Conservation (phyloP, 2,329 filamentous ascomycete genomes). For the Emydomyces testavorans region DNA sequence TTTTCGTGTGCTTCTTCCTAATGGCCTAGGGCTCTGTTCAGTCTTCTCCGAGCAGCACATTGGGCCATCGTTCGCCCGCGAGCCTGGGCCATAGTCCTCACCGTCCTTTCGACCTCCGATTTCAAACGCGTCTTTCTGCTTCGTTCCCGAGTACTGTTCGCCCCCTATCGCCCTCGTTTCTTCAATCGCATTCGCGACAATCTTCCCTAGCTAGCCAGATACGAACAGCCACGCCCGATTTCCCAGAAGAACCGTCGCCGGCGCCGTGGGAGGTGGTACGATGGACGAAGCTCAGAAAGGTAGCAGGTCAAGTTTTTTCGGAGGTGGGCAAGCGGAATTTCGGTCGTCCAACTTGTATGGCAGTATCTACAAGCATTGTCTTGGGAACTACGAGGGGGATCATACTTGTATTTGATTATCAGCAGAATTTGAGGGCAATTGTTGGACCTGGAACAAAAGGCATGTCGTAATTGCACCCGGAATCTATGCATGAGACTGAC, state of each 20-base stretch:
- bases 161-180: slow-evolving; percentile 63
- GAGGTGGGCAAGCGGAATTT: slow-evolving; percentile 87
- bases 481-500: background rate
- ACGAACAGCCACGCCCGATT: slow-evolving; percentile 45
- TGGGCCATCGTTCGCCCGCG: slow-evolving; percentile 57
- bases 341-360: slow-evolving; percentile 78
- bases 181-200: slow-evolving; percentile 66
- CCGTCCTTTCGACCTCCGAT: slow-evolving; percentile 86
- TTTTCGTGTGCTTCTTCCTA: slow-evolving; percentile 45
- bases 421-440: slow-evolving; percentile 86
- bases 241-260: slow-evolving; percentile 62
- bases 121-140: slow-evolving; percentile 73
- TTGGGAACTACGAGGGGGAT: slow-evolving; percentile 90
- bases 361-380: slow-evolving; percentile 76
- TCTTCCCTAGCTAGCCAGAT: slow-evolving; percentile 66
- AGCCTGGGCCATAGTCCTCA: slow-evolving; percentile 66
- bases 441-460: slow-evolving; percentile 88
- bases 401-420: slow-evolving; percentile 92
- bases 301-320: slow-evolving; percentile 81
- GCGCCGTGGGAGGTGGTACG: slow-evolving; percentile 93
- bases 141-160: slow-evolving; percentile 51
- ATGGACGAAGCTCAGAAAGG: slow-evolving; percentile 87
- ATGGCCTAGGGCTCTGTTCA: slow-evolving; percentile 40
- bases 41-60: slow-evolving; percentile 60
- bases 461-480: slow-evolving; percentile 29